Evolutionary conservation across 148 eudicot genomes (phyloP), one percentile per base, ranked within the genome.

Genomic region (Vaccinium darrowii): DNA sequence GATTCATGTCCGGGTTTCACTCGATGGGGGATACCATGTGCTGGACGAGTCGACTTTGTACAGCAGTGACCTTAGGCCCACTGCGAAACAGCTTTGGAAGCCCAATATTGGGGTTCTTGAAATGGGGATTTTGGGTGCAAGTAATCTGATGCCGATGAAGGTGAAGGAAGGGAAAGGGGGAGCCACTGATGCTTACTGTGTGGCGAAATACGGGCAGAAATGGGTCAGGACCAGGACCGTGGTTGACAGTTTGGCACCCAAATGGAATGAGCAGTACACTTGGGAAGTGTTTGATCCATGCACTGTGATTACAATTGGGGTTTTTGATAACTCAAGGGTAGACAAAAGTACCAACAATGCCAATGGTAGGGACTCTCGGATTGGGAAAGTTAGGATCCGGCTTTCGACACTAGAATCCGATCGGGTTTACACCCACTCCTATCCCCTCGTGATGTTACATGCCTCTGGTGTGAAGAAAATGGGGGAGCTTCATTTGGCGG

Each of bases 261-360:
- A 92, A 81, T 96, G 99, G 99, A 96, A 96, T 9, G 99, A 96
- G 91, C 99, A 96, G 83, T 96, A 96, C 89, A 96, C 99, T 21
- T 96, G 99, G 99, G 99, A 96, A 67, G 99, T 96, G 43, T 96
- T 88, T 87, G 99, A 96, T 84, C 99, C 99, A 30, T 96, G 99
- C 87, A 96, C 99, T 8, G 99, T 96, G 43, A 93, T 96, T 49
- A 92, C 99, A 4, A 54, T 96, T 33, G 99, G 98, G 39, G 94
- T 96, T 76, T 96, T 94, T 60, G 99, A 96, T 78, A 96, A 96
- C 19, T 89, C 91, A 49, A 89, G 94, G 80, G 90, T 91, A 0
- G 96, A 93, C 72, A 93, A 92, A 87, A 92, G 85, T 79, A 74
- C 84, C 8, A 82, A 54, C 43, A 54, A 16, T 19, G 88, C 72